Base-by-base conservation (phyloP, 306 rosid species). In the Rosa lucieae region DNA sequence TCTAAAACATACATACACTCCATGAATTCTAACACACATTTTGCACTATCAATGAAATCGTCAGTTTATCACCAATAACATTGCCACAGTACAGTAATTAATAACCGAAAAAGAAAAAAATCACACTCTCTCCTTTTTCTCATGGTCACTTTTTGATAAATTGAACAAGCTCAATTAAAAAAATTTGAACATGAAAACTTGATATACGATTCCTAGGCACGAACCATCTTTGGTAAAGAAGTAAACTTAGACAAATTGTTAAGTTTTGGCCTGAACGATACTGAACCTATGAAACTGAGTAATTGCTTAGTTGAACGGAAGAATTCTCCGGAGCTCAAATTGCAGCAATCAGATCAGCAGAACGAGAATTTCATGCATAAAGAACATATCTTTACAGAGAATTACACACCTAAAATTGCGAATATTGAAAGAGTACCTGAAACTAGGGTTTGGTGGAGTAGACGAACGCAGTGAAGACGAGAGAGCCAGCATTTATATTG, bases 371-470 rank as follows among this genome's bases (percentile, higher is more conserved):
- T 10, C 0, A 6, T 7, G 5, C 56, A 1, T 8, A 58, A 12
- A 35, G 21, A 67, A 29, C 9, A 10, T 0, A 44, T 3, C 48
- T 11, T 40, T 10, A 29, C 0, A 11, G 14, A 55, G 12, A 44
- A 32, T 56, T 43, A 20, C 1, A 70, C 2, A 58, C 37, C 39
- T 0, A 29, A 58, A 5, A 20, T 9, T 29, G 67, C 2, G 12
- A 5, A 8, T 2, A 14, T 2, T 44, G 35, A 46, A 68, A 47
- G 46, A 69, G 65, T 40, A 74, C 76, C 86, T 69, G 77, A 62
- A 51, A 75, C 79, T 79, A 79, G 83, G 86, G 86, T 79, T 79
- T 79, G 13, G 40, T 1, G 3, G 52, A 12, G 47, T 10, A 37
- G 61, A 3, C 10, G 66, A 49, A 61, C 14, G 20, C 59, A 42